Base-by-base conservation (phyloP, 2,329 filamentous ascomycete species). In the Aspergillus bombycis region DNA sequence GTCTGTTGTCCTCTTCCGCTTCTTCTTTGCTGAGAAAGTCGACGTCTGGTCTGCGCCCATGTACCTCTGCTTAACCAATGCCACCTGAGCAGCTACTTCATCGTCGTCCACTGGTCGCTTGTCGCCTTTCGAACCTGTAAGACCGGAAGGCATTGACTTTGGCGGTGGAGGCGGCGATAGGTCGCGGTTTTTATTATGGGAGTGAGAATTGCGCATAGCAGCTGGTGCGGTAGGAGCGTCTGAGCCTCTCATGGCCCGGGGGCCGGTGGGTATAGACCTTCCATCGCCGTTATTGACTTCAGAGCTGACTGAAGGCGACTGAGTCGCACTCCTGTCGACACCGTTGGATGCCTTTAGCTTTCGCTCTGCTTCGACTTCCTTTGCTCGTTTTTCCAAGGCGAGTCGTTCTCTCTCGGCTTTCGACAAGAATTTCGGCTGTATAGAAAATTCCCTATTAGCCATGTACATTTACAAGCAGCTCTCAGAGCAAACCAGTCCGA, bases 1-100 rank as follows among this genome's bases (percentile, higher is more conserved):
- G 74, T 97, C 94, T 1, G 92, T 95, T 1, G 93, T 96, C 65
- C 94, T 86, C 81, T 92, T 91, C 62, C 94, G 87, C 83, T 98
- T 98, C 85, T 98, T 99, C 82, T 95, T 92, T 1, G 94, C 94
- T 0, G 93, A 96, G 74, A 98, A 97, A 43, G 87, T 96, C 5
- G 91, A 94, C 68, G 95, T 96, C 58, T 91, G 88, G 67, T 97
- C 92, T 1, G 92, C 91, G 3, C 95, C 95, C 86, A 98, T 94
- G 74, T 99, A 99, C 65, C 93, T 85, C 70, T 92, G 88, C 64
- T 91, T 86, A 65, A 92, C 88, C 63, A 95, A 81, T 32, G 89
- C 87, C 11, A 90, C 89, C 74, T 96, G 92, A 11, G 91, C 87
- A 55, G 61, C 61, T 1, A 88, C 87, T 65, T 89, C 88, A 14